A percentile compares a stretch with the other conserved stretches of the same genome.
These are phyloP conservation scores for Gossypium davidsonii DNA, from an alignment of 441 rosid species.

Conservation along the genomic window DNA sequence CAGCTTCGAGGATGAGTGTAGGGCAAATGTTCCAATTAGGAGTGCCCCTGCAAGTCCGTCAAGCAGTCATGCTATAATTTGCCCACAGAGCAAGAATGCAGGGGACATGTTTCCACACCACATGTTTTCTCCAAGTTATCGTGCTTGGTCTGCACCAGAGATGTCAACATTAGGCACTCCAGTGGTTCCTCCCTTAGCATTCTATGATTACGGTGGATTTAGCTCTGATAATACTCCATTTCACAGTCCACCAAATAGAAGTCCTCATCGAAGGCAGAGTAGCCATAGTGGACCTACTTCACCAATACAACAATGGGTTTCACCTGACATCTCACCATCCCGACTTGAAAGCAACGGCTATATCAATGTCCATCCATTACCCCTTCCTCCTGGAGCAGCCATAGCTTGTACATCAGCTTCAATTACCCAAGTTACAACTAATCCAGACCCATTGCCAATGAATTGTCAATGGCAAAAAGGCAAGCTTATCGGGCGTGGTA, in stretches of 20 bases:
- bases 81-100: conserved; percentile 42
- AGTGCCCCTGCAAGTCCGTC: conserved; percentile 67
- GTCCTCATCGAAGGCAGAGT: conserved; percentile 40
- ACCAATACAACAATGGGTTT: conserved; percentile 41
- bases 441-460: conserved; percentile 44
- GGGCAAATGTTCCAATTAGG: conserved; percentile 42
- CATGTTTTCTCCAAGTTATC: conserved; percentile 41
- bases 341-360: conserved; percentile 36
- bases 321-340: conserved; percentile 33
- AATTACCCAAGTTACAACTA: conserved; percentile 32
- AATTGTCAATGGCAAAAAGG: conserved; percentile 81
- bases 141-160: conserved; percentile 86
- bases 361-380: conserved; percentile 68
- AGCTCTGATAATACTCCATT: conserved; percentile 65
- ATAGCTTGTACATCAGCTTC: conserved; percentile 34
- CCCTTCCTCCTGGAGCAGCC: conserved; percentile 85
- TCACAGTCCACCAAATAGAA: conserved; percentile 55
- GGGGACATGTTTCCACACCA: conserved; percentile 37
- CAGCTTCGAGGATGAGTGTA: conserved; percentile 30
- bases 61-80: conserved; percentile 41
- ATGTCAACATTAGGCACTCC: conserved; percentile 45
- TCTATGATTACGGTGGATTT: conserved; percentile 38
- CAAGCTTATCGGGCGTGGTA: conserved; percentile 89
- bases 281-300: conserved; percentile 53
- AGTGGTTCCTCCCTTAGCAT: conserved; percentile 60